Conservation (phyloP, 495 filamentous ascomycete species). For the Penicillium arizonense region DNA sequence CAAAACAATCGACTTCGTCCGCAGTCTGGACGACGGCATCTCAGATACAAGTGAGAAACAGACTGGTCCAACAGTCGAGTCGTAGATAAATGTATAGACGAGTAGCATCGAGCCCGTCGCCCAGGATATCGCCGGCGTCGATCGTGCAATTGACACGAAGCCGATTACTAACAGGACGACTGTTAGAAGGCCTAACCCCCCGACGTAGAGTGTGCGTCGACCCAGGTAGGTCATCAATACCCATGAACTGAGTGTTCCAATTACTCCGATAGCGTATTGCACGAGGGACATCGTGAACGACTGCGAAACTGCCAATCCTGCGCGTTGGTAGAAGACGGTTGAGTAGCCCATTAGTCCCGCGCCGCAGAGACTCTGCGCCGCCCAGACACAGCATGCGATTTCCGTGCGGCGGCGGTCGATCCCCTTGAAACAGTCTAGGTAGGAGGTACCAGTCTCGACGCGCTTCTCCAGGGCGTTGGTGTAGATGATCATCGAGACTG, state of each 20-base stretch:
- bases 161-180: slow-evolving; percentile 57
- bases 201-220: slow-evolving; percentile 53
- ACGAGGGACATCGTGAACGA: slow-evolving; percentile 28
- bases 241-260: slow-evolving; percentile 28
- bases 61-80: slow-evolving; percentile 57
- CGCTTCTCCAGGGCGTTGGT: slow-evolving; percentile 72
- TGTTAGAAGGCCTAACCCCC: slow-evolving; percentile 45
- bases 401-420: slow-evolving; percentile 70
- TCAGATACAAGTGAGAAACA: slow-evolving; percentile 64
- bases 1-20: slow-evolving; percentile 62
- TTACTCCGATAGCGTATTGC: slow-evolving; percentile 26
- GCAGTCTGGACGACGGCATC: slow-evolving; percentile 53
- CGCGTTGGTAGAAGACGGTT: slow-evolving; percentile 65
- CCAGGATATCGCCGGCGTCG: slow-evolving; percentile 43
- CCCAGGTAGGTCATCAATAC: slow-evolving; percentile 41
- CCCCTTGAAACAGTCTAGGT: slow-evolving; percentile 71
- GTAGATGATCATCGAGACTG: slow-evolving; percentile 76
- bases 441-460: slow-evolving; percentile 59
- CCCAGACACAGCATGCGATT: slow-evolving; percentile 74
- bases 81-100: slow-evolving; percentile 57
- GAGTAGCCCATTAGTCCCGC: slow-evolving; percentile 74
- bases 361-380: slow-evolving; percentile 73
- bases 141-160: slow-evolving; percentile 56
- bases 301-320: slow-evolving; percentile 27
- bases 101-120: slow-evolving; percentile 53